Conservation (phyloP, 176 grass and related monocot species). For the Phragmites australis region DNA sequence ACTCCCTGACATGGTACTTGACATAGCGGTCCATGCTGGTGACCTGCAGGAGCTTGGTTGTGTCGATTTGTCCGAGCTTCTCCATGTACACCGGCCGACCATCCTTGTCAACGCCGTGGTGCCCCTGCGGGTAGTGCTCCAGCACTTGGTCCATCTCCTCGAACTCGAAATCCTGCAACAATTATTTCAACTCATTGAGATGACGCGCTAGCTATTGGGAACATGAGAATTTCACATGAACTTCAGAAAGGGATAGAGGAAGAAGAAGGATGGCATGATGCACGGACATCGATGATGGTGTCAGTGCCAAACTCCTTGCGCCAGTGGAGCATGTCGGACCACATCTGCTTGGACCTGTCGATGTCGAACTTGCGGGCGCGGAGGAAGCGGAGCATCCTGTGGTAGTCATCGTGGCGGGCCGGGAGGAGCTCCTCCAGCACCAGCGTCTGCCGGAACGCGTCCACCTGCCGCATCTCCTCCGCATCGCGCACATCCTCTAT, state of each 20-base stretch:
- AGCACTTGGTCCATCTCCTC: constrained; percentile 87
- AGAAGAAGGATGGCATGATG: neutral
- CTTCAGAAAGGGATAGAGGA: no score
- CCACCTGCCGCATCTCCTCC: constrained; percentile 84
- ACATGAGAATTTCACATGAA: no score
- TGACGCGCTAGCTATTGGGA: no score
- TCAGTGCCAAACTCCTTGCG: constrained; percentile 83
- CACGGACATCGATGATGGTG: constrained; percentile 60
- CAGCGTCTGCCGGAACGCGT: constrained; percentile 93
- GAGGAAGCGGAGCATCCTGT: constrained; percentile 97
- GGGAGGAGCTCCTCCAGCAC: constrained; percentile 96
- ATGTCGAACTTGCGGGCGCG: constrained; percentile 90
- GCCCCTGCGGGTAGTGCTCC: constrained; percentile 92
- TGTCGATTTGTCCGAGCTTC: constrained; percentile 80
- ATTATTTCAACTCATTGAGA: no score
- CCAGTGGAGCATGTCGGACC: constrained; percentile 86
- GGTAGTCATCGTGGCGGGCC: constrained; percentile 93
- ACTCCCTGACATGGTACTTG: constrained; percentile 92
- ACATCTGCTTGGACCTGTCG: constrained; percentile 93
- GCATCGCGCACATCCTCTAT: constrained; percentile 94
- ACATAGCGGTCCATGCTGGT: constrained; percentile 88
- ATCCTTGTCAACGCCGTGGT: constrained; percentile 92
- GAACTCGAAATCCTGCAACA: constrained; percentile 74
- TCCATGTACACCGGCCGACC: constrained; percentile 91
- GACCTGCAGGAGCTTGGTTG: constrained; percentile 85